These are phyloP conservation scores for Serendipita vermifera DNA, from an alignment of 768 basidiomycete genomes.

Conservation along the genomic window DNA sequence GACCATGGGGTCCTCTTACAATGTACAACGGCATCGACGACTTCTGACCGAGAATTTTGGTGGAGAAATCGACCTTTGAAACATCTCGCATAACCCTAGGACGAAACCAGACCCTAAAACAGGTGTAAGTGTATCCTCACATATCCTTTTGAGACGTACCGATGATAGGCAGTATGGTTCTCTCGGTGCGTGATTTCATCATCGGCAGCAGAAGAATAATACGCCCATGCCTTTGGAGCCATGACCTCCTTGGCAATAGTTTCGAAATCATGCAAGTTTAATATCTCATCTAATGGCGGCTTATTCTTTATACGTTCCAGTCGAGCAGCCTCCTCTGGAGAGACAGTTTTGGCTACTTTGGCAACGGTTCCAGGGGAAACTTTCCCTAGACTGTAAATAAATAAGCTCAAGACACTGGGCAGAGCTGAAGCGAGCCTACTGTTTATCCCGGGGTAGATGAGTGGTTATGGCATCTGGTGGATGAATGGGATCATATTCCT, in stretches of 20 bases:
- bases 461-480: constrained; percentile 30
- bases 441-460: constrained; percentile 70
- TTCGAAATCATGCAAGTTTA: constrained; percentile 93
- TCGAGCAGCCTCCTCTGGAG: constrained; percentile 58
- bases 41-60: constrained; percentile 63
- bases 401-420: neutral
- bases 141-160: constrained; percentile 32
- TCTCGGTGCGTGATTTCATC: constrained; percentile 86
- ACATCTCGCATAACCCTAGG: constrained; percentile 79
- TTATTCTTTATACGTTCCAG: constrained; percentile 46
- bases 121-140: constrained; percentile 17
- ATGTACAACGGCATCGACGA: constrained; percentile 73
- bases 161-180: constrained; percentile 83
- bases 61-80: constrained; percentile 73
- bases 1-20: constrained; percentile 26
- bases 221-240: constrained; percentile 85
- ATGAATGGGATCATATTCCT: constrained; percentile 81
- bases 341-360: constrained; percentile 47
- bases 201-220: constrained; percentile 80
- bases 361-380: constrained; percentile 58
- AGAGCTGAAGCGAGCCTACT: constrained; percentile 32
- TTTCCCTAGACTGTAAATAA: constrained; percentile 38
- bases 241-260: constrained; percentile 73
- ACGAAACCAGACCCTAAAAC: constrained; percentile 66
- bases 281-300: constrained; percentile 62